Conservation (phyloP, 495 filamentous ascomycete genomes). For the Bombardia bombarda region DNA sequence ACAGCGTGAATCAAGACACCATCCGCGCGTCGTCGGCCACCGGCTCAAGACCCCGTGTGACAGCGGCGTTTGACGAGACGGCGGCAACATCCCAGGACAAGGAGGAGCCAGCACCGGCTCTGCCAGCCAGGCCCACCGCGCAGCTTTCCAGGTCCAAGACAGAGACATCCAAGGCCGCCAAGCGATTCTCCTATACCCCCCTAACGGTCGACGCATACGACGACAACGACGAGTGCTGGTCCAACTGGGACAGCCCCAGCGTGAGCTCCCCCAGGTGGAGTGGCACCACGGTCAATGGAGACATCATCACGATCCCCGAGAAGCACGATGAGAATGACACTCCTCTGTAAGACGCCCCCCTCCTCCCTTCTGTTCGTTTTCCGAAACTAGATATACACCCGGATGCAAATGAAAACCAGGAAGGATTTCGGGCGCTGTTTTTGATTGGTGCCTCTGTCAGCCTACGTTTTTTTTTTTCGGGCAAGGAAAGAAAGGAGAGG, state of each 20-base stretch:
- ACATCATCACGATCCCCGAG: slow-evolving; percentile 33
- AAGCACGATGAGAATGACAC: slow-evolving; percentile 28
- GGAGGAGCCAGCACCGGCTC: background rate
- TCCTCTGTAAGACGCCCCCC: slow-evolving; percentile 29
- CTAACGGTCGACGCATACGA: too few species aligned
- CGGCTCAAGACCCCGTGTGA: slow-evolving; percentile 9
- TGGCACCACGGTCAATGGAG: slow-evolving; percentile 38
- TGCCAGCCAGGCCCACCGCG: slow-evolving; percentile 9
- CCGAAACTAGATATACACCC: too few species aligned
- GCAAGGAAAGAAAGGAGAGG: too few species aligned
- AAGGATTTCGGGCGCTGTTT: too few species aligned
- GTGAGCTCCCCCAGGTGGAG: slow-evolving; percentile 41
- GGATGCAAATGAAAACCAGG: too few species aligned
- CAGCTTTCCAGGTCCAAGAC: slow-evolving; percentile 23
- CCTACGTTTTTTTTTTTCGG: background rate
- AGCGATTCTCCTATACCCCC: slow-evolving; percentile 41
- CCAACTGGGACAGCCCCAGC: slow-evolving; percentile 59
- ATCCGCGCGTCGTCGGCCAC: slow-evolving; percentile 24
- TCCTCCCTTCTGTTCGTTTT: background rate
- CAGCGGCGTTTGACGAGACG: slow-evolving; percentile 17
- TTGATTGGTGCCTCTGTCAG: background rate
- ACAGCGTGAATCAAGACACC: slow-evolving; percentile 22
- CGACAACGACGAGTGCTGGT: too few species aligned
- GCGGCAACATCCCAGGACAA: slow-evolving; percentile 1
- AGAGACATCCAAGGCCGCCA: slow-evolving; percentile 22